Percentiles rank a stretch among this genome's conserved stretches.
phyloP scores from a whole-genome alignment of 2,329 filamentous ascomycete species.

The Trichoderma breve region DNA sequence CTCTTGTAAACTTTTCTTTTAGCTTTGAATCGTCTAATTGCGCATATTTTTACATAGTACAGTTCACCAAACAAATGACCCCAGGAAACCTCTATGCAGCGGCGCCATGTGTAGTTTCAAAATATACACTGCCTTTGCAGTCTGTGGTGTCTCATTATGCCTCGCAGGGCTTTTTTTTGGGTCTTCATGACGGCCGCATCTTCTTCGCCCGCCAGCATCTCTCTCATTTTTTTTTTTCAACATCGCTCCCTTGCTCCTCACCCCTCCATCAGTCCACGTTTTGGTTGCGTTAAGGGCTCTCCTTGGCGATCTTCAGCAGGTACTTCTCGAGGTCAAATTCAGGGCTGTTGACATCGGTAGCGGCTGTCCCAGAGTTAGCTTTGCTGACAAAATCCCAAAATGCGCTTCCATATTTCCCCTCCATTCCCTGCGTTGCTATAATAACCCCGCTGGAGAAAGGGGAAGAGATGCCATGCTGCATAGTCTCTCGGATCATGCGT shows the following conservation, averaged over 20 bases:
- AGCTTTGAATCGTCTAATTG: slow-evolving; percentile 43
- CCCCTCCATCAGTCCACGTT: slow-evolving; percentile 1
- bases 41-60: slow-evolving; percentile 55
- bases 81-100: slow-evolving; percentile 52
- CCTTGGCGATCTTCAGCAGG: slow-evolving; percentile 61
- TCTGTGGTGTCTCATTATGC: slow-evolving; percentile 18
- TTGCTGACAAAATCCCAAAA: background rate
- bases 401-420: background rate
- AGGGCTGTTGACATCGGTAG: slow-evolving; percentile 70
- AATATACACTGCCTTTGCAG: slow-evolving; percentile 32
- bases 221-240: background rate
- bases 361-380: slow-evolving; percentile 28
- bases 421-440: background rate
- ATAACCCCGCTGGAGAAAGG: slow-evolving; percentile 6
- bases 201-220: slow-evolving; percentile 12
- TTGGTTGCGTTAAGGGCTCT: slow-evolving; percentile 45
- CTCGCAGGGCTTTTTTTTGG: slow-evolving; percentile 14
- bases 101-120: slow-evolving; percentile 42
- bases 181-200: slow-evolving; percentile 4
- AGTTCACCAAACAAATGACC: slow-evolving; percentile 43
- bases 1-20: slow-evolving; percentile 15
- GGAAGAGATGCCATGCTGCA: background rate
- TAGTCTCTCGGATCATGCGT: slow-evolving; percentile 21
- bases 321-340: slow-evolving; percentile 92
- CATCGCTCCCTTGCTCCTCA: background rate